Percentiles rank a stretch among this genome's conserved stretches.
Evolutionary conservation across 2,329 filamentous ascomycete genomes (phyloP).

Genomic region (Diaporthe ampelina): DNA sequence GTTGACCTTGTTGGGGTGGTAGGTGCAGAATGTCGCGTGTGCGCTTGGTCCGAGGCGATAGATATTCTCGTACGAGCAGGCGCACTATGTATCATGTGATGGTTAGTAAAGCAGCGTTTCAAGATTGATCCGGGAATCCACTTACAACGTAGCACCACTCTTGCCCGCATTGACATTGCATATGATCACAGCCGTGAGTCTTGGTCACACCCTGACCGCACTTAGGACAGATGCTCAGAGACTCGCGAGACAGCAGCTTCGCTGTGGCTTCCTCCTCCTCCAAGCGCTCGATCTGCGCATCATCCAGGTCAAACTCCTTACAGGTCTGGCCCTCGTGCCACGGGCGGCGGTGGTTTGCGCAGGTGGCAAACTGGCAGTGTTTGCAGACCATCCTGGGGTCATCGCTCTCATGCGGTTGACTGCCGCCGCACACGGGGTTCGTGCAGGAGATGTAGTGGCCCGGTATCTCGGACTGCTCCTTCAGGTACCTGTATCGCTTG

Average conservation of each 20-base stretch:
- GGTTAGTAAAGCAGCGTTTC: neutral
- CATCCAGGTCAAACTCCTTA: slow-evolving; percentile 35
- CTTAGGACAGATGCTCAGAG: slow-evolving; percentile 39
- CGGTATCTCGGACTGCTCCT: slow-evolving; percentile 37
- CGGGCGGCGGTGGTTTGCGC: slow-evolving; percentile 38
- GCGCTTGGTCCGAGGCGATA: slow-evolving; percentile 32
- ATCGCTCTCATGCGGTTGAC: slow-evolving; percentile 33
- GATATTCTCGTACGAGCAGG: slow-evolving; percentile 38
- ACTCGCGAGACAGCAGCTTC: slow-evolving; percentile 33
- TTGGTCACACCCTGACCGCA: slow-evolving; percentile 41
- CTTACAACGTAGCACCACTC: slow-evolving; percentile 41
- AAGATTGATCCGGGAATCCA: neutral
- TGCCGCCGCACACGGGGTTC: slow-evolving; percentile 35
- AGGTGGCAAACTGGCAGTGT: slow-evolving; percentile 34
- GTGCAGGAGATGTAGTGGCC: slow-evolving; percentile 42
- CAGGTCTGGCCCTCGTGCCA: slow-evolving; percentile 40
- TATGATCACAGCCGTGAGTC: slow-evolving; percentile 38
- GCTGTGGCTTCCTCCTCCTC: slow-evolving; percentile 41
- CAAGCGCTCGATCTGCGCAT: slow-evolving; percentile 38
- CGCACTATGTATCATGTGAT: slow-evolving; percentile 14
- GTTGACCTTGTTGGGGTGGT: slow-evolving; percentile 41
- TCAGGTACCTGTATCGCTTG: slow-evolving; percentile 36
- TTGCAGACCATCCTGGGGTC: slow-evolving; percentile 37
- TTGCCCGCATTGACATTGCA: slow-evolving; percentile 37
- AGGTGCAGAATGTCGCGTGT: slow-evolving; percentile 40